Evolutionary conservation across 495 filamentous ascomycete genomes (phyloP).

Genomic region (Lasiosphaeria hispida): DNA sequence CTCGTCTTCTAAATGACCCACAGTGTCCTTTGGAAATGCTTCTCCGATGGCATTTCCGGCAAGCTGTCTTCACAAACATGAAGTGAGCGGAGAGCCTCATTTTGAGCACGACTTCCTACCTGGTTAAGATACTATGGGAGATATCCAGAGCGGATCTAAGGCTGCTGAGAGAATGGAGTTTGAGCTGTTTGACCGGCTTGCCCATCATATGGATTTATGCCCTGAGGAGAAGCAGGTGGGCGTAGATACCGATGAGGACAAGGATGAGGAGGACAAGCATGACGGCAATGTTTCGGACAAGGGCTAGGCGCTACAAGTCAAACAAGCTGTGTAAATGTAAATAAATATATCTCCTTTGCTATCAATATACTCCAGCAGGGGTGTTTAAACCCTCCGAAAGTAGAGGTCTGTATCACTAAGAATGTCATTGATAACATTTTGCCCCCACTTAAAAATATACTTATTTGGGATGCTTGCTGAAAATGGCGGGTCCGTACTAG

Average conservation of each 20-base stretch:
- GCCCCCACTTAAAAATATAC: conserved; percentile 1
- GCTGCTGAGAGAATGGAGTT: conserved; percentile 22
- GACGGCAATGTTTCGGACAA: neutral
- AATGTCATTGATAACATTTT: neutral
- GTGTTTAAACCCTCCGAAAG: neutral
- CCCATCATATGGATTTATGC: conserved; percentile 5
- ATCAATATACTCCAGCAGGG: neutral
- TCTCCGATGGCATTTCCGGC: conserved; percentile 7
- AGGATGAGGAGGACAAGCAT: neutral
- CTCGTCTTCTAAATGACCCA: conserved; percentile 3
- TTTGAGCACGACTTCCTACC: too few relatives aligned
- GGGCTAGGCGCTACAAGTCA: neutral
- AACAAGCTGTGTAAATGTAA: conserved; percentile 3
- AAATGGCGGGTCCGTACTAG: too few relatives aligned
- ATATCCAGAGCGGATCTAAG: too few relatives aligned
- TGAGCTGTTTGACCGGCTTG: conserved; percentile 37
- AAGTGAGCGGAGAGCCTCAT: too few relatives aligned
- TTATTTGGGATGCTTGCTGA: neutral
- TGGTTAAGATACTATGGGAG: too few relatives aligned
- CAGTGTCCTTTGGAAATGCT: neutral
- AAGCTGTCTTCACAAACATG: neutral
- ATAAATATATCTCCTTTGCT: neutral
- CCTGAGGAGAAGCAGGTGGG: neutral
- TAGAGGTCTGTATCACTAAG: too few relatives aligned
- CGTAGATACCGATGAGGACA: conserved; percentile 1